Evolutionary conservation across 108 stramenopile species (phyloP), one percentile per base, ranked within the genome.

Genomic region (Nitzschia sp.): DNA sequence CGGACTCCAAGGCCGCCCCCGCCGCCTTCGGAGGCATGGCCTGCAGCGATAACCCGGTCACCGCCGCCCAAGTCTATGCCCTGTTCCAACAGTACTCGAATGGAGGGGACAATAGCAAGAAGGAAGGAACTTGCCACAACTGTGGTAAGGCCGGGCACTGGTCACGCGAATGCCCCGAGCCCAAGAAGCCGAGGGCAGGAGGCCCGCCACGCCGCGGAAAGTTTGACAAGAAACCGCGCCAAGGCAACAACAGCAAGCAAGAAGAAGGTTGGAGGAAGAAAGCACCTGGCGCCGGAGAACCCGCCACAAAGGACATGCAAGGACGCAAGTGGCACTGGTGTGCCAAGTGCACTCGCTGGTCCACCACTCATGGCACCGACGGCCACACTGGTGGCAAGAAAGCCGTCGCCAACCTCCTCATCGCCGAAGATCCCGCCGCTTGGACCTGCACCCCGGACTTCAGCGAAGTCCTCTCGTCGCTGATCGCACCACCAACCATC

Each of bases 311-410:
- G 32, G 23, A 19, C 3, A 8, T 35, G 3, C 2, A 68, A 24
- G 54, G 54, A 49, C 32, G 13, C 3, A 54, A 1, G 2, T 68
- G 30, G 32, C n/a, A 32, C 17, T 70, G 59, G 58, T 70, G 69
- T 28, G 69, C 27, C 3, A 27, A 42, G 9, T 70, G 69, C 69
- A 60, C 32, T 25, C 29, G 54, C 18, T 68, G 66, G 66, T 55
- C 66, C n/a, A 68, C 66, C 28, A 68, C 32, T 6, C 66, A 68
- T 26, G 66, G 66, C 18, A 68, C 66, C 2, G 54, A 27, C 26
- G 3, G 2, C 4, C 66, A 68, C 33, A 29, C 26, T 59, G 57
- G 57, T 24, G n/a, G n/a, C 19, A 5, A 5, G 6, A 54, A 17
- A 8, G 53, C n/a, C 53, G 6, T 6, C 11, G 23, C 19, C 53